Evolutionary conservation across 441 rosid genomes (phyloP).

Genomic region (Gossypium gossypioides): DNA sequence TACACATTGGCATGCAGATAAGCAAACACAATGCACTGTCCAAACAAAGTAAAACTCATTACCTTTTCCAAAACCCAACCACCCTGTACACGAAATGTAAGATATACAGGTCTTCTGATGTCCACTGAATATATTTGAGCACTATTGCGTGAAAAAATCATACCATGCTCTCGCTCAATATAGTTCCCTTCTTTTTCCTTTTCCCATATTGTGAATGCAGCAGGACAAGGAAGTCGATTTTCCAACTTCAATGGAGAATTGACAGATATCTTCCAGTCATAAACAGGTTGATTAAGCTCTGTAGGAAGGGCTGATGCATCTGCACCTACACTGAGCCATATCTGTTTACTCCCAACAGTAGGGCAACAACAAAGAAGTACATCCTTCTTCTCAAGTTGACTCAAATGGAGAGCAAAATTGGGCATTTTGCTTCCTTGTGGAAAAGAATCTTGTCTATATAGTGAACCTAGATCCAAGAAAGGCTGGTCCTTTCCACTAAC

Average conservation of each 20-base stretch:
- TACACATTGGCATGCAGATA: background rate
- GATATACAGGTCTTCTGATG: slow-evolving; percentile 64
- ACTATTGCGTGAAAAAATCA: slow-evolving; percentile 51
- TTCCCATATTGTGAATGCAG: slow-evolving; percentile 85
- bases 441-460: slow-evolving; percentile 49
- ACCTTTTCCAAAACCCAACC: slow-evolving; percentile 97
- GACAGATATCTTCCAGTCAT: slow-evolving; percentile 91
- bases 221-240: slow-evolving; percentile 88
- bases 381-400: slow-evolving; percentile 92
- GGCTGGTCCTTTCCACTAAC: slow-evolving; percentile 63
- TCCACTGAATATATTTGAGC: slow-evolving; percentile 68
- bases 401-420: slow-evolving; percentile 50
- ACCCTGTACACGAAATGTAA: slow-evolving; percentile 70
- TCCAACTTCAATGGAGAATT: slow-evolving; percentile 88
- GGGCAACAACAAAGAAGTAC: slow-evolving; percentile 59
- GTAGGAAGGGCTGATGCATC: slow-evolving; percentile 90
- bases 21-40: background rate
- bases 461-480: slow-evolving; percentile 57
- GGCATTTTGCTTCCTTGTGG: slow-evolving; percentile 54
- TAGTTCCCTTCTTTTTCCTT: slow-evolving; percentile 67
- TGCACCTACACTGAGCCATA: slow-evolving; percentile 84
- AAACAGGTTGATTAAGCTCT: slow-evolving; percentile 83
- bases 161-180: slow-evolving; percentile 60
- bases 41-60: slow-evolving; percentile 17
- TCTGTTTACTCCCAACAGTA: slow-evolving; percentile 46